A percentile compares a stretch with the other conserved stretches of the same genome.
phyloP scores from a whole-genome alignment of 164 flowering plant genomes.

The Aristolochia fimbriata region DNA sequence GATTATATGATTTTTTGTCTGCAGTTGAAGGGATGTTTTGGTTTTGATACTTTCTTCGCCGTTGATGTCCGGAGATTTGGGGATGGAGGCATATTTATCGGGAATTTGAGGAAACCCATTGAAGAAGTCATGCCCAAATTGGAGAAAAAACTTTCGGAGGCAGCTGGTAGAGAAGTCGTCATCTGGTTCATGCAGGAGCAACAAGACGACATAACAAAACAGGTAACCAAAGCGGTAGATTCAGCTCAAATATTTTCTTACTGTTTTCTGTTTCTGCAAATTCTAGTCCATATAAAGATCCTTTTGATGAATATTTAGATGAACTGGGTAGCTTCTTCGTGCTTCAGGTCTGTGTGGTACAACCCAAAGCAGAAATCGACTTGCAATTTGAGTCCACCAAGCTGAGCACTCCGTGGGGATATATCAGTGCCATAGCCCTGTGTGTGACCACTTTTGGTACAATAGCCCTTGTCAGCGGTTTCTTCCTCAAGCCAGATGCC shows the following conservation, averaged over 20 bases:
- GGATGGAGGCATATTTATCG: conserved; percentile 90
- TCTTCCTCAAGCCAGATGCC: conserved; percentile 85
- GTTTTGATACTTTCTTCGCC: conserved; percentile 81
- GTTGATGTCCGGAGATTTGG: conserved; percentile 93
- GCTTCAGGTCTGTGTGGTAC: conserved; percentile 87
- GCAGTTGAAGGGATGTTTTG: conserved; percentile 88
- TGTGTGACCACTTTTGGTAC: conserved; percentile 84
- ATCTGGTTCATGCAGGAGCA: conserved; percentile 95
- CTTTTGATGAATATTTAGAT: not conserved
- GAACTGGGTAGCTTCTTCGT: not conserved
- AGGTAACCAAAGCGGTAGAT: conserved; percentile 29
- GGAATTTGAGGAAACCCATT: conserved; percentile 84
- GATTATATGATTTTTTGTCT: not conserved
- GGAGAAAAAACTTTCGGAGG: conserved; percentile 80
- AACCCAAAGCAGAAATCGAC: conserved; percentile 89
- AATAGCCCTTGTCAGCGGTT: conserved; percentile 82
- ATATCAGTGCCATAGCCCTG: conserved; percentile 61
- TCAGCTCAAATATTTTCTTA: no score
- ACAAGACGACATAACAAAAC: conserved; percentile 63
- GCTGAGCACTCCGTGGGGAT: conserved; percentile 88
- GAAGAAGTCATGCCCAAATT: conserved; percentile 74
- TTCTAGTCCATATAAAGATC: no score
- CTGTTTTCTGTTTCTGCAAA: no score
- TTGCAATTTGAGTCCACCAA: conserved; percentile 77
- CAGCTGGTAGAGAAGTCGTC: conserved; percentile 78